Evolutionary conservation across 1,139 yeast species (phyloP), one percentile per base, ranked within the genome.

Genomic region (Debaryomyces singareniensis): DNA sequence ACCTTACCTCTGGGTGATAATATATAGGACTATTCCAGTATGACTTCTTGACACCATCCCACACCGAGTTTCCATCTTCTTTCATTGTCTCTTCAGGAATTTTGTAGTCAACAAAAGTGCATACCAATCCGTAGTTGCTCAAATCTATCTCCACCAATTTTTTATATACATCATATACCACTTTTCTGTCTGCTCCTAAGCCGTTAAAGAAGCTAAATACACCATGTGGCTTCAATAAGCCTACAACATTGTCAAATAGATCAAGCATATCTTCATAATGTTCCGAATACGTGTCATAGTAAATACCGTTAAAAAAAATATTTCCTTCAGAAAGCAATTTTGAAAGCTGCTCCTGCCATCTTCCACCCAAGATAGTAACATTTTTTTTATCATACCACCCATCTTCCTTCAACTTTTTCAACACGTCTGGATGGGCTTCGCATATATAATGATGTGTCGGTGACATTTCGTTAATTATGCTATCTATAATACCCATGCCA

Each of bases 401-500:
- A 43, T 83, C 91, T 1, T 52, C 46, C 34, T 64, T 64, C 66
- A 89, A 60, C 45, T 83, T 80, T 1, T 55, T 53, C 20, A 89
- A 58, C 5, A 89, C 97, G 44, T 84, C 95, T 1, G 97, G 96
- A 45, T 89, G 97, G 0, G 97, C 96, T 53, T 89, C 97, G 41
- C 87, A 78, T 29, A 89, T 89, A 53, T 85, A 89, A 52, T 89
- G 97, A 35, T 63, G 71, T 5, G 75, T 62, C 5, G 94, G 95
- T 4, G 52, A 50, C 24, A 45, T 42, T 4, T 55, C 61, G 47
- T 83, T 84, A 36, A 89, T 80, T 70, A 79, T 75, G 2, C 73
- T 58, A 52, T 89, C 97, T 35, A 89, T 87, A 32, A 89, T 87
- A 2, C 97, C 97, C 96, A 89, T 85, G 2, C 97, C 97, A 50